A percentile compares a stretch with the other conserved stretches of the same genome.
phyloP scores from a whole-genome alignment of 1,284 basidiomycete genomes.

The Rhodotorula sp. region DNA sequence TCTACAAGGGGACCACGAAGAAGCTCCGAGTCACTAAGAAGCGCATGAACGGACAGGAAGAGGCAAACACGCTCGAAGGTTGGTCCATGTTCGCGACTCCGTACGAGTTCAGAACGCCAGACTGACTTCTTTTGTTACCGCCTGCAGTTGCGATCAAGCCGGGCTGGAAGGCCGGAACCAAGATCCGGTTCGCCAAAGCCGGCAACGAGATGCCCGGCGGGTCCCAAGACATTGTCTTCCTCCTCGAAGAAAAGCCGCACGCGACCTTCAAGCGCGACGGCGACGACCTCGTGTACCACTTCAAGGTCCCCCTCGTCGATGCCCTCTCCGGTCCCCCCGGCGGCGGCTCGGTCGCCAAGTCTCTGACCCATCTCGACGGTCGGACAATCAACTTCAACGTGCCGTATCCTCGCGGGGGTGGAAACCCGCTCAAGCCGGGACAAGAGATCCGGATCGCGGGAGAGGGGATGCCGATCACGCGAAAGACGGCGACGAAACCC shows the following conservation, averaged over 20 bases:
- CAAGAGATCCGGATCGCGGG: conserved; percentile 67
- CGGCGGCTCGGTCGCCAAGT: conserved; percentile 21
- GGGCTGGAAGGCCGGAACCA: conserved; percentile 70
- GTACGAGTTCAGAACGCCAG: not conserved
- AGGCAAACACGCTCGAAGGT: conserved; percentile 75
- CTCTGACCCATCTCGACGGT: conserved; percentile 64
- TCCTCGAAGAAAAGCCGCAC: conserved; percentile 84
- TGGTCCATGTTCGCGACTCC: not conserved
- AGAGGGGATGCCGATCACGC: conserved; percentile 85
- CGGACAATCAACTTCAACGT: conserved; percentile 67
- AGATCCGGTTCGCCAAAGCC: conserved; percentile 80
- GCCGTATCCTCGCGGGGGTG: conserved; percentile 54
- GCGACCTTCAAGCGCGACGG: conserved; percentile 70
- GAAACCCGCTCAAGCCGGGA: conserved; percentile 65
- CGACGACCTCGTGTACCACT: conserved; percentile 67
- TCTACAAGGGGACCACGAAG: conserved; percentile 86
- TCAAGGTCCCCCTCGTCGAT: conserved; percentile 75
- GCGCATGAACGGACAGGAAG: conserved; percentile 67
- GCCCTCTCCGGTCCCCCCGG: conserved; percentile 63
- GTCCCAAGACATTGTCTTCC: conserved; percentile 76
- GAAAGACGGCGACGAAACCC: conserved; percentile 66
- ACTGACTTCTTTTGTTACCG: not conserved
- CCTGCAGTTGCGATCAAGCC: conserved; percentile 67
- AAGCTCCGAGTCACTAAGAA: conserved; percentile 83
- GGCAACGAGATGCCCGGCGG: conserved; percentile 74